A percentile compares a stretch with the other conserved stretches of the same genome.
Conservation (phyloP, 345 rosid genomes). For the Trapa incisa region DNA sequence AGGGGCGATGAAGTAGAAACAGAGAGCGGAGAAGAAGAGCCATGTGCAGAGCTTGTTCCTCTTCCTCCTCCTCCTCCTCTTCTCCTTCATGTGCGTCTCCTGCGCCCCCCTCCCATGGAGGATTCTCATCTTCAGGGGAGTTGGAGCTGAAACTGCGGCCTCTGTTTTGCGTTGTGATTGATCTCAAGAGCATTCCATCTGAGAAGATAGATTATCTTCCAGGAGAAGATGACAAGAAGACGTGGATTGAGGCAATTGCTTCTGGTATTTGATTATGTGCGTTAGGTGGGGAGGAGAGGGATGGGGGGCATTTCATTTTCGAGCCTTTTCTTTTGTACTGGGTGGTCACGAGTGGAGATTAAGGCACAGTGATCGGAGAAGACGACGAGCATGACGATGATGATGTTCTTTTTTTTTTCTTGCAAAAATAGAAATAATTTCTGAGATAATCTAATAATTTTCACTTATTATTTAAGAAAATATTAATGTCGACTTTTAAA, state of each 20-base stretch:
- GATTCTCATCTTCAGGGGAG: constrained; percentile 19
- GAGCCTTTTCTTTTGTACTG: constrained; percentile 25
- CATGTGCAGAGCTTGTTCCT: constrained; percentile 43
- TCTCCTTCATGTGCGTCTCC: constrained; percentile 19
- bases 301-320: constrained; percentile 27
- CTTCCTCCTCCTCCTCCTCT: constrained; percentile 1
- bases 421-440: too few relatives aligned
- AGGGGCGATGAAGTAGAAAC: constrained; percentile 66
- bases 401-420: too few relatives aligned
- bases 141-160: not conserved
- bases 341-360: constrained; percentile 17
- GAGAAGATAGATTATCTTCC: not conserved
- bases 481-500: too few relatives aligned
- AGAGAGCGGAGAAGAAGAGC: constrained; percentile 58
- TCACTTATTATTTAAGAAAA: too few relatives aligned
- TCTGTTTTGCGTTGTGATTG: not conserved
- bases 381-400: constrained; percentile 5
- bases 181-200: not conserved
- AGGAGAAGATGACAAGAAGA: not conserved
- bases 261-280: not conserved
- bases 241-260: not conserved
- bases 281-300: constrained; percentile 24
- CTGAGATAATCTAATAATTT: too few relatives aligned
- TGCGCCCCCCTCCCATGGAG: constrained; percentile 42
- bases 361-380: constrained; percentile 32